Evolutionary conservation across 805 yeast species (phyloP).

Genomic region (Grigorovia yakushimaensis): DNA sequence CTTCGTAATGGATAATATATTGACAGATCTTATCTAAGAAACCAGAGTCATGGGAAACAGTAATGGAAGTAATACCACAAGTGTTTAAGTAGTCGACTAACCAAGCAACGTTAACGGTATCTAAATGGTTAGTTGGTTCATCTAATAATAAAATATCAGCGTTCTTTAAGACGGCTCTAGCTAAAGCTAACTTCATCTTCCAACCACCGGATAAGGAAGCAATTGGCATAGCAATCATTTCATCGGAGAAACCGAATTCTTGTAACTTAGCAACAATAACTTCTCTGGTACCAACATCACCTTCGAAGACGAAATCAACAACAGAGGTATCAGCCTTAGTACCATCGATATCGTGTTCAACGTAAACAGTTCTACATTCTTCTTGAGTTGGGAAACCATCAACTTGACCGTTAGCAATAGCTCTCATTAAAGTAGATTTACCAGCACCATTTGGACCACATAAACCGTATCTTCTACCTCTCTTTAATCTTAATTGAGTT

Average conservation of each 20-base stretch:
- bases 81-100: constrained; percentile 97
- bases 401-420: constrained; percentile 95
- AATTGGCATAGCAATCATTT: constrained; percentile 89
- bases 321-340: constrained; percentile 94
- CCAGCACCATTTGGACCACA: constrained; percentile 99
- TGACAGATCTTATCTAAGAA: constrained; percentile 96
- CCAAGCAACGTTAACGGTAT: constrained; percentile 99
- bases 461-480: constrained; percentile 98
- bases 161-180: constrained; percentile 97
- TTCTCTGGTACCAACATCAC: constrained; percentile 69
- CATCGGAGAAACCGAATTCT: constrained; percentile 90
- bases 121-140: constrained; percentile 99
- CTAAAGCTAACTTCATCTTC: constrained; percentile 99
- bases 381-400: constrained; percentile 99
- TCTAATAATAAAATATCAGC: constrained; percentile 96
- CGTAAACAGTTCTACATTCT: constrained; percentile 98
- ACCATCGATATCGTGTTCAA: constrained; percentile 99
- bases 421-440: constrained; percentile 97
- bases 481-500: constrained; percentile 97
- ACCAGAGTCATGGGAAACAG: constrained; percentile 99
- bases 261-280: constrained; percentile 62
- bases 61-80: constrained; percentile 97
- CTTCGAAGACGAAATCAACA: constrained; percentile 73
- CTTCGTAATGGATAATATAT: constrained; percentile 99
- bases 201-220: constrained; percentile 99